phyloP scores from a whole-genome alignment of 306 rosid species.

The Inga oerstediana region DNA sequence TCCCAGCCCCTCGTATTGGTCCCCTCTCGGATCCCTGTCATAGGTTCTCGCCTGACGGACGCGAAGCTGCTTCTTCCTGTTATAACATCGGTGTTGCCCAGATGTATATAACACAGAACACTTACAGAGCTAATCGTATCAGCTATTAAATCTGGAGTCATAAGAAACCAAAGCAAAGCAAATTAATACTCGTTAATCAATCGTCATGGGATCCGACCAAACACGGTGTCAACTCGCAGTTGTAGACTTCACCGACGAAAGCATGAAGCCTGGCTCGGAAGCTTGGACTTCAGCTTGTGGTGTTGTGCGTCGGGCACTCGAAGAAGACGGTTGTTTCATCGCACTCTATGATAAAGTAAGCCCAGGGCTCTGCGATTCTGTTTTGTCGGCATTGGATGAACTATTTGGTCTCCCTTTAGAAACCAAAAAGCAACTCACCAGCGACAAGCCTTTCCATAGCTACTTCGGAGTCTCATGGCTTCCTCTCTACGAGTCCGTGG shows the following conservation, averaged over 20 bases:
- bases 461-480: constrained; percentile 38
- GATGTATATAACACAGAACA: not conserved
- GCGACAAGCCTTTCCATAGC: constrained; percentile 43
- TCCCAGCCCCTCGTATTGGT: not conserved
- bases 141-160: not conserved
- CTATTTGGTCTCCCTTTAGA: constrained; percentile 39
- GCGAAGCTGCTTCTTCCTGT: not conserved
- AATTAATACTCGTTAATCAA: not conserved
- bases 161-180: not conserved
- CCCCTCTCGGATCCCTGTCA: not conserved
- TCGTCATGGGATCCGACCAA: constrained; percentile 39
- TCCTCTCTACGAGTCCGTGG: constrained; percentile 50
- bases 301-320: constrained; percentile 29
- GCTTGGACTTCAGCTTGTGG: constrained; percentile 42
- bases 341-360: constrained; percentile 32
- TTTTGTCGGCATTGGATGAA: constrained; percentile 26
- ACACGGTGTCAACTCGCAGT: constrained; percentile 22
- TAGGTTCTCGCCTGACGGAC: not conserved
- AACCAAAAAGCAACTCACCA: constrained; percentile 33
- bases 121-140: not conserved
- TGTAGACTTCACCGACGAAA: constrained; percentile 35
- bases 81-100: not conserved
- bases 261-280: constrained; percentile 39
- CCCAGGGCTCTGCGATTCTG: constrained; percentile 34
- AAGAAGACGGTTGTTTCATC: constrained; percentile 43